Conservation (phyloP, 495 filamentous ascomycete genomes). For the Penicillium bialowiezense region DNA sequence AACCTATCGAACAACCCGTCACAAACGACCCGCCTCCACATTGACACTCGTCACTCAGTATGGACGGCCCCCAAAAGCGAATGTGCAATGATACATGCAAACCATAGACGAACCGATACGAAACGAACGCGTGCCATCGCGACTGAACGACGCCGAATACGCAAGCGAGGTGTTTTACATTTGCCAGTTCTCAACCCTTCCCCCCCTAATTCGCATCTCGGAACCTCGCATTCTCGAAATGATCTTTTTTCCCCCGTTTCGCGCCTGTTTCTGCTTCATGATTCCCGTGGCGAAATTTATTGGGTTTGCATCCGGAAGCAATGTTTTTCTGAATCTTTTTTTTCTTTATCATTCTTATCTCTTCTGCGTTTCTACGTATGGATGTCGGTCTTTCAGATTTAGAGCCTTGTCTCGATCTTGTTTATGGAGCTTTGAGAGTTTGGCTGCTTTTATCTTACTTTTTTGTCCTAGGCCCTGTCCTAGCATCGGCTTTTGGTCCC, state of each 20-base stretch:
- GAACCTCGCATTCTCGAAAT: constrained; percentile 7
- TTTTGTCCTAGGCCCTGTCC: background rate
- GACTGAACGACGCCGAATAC: constrained; percentile 24
- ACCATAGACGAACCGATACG: constrained; percentile 32
- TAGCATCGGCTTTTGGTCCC: constrained; percentile 3
- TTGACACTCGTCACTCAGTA: background rate
- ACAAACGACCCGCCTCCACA: constrained; percentile 8
- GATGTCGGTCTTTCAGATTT: constrained; percentile 4
- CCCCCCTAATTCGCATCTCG: constrained; percentile 12
- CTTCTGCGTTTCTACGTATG: constrained; percentile 9
- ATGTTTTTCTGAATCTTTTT: constrained; percentile 1
- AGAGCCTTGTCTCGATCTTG: constrained; percentile 3
- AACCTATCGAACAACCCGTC: constrained; percentile 4
- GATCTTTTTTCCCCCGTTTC: constrained; percentile 1
- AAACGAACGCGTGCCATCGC: constrained; percentile 28
- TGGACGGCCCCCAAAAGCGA: constrained; percentile 18
- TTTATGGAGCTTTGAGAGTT: constrained; percentile 7
- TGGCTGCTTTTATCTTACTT: background rate
- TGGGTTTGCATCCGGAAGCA: constrained; percentile 9
- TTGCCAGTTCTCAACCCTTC: constrained; percentile 17
- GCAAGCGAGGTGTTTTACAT: constrained; percentile 30
- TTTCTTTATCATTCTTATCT: constrained; percentile 1
- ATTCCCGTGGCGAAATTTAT: constrained; percentile 11
- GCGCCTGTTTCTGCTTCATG: constrained; percentile 7
- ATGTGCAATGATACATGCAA: constrained; percentile 29